These are phyloP conservation scores for Pyrrhoderma noxium DNA, from an alignment of 1,284 basidiomycete species.

Conservation along the genomic window DNA sequence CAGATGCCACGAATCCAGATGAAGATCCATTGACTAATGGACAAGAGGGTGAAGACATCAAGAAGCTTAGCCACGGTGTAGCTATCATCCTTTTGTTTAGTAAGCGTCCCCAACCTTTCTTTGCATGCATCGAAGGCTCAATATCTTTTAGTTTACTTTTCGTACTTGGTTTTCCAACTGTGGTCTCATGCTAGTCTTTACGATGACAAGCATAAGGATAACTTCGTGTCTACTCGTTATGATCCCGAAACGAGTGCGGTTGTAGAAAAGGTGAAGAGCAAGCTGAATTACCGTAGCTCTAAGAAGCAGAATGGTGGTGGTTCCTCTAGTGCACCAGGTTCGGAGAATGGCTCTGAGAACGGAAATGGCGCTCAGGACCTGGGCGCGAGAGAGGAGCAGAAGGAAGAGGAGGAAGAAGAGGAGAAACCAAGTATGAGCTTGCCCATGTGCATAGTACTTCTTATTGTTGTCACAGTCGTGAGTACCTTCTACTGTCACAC, in stretches of 20 bases:
- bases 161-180: slow-evolving; percentile 81
- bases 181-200: slow-evolving; percentile 84
- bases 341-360: background rate
- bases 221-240: slow-evolving; percentile 27
- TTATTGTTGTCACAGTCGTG: slow-evolving; percentile 60
- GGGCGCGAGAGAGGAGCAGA: background rate
- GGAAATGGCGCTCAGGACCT: background rate
- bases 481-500: slow-evolving; percentile 22
- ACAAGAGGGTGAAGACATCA: slow-evolving; percentile 44
- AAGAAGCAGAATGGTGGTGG: background rate
- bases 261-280: slow-evolving; percentile 4
- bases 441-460: slow-evolving; percentile 46
- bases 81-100: slow-evolving; percentile 66
- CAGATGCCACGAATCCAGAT: slow-evolving; percentile 1
- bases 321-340: background rate
- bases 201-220: slow-evolving; percentile 43
- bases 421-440: slow-evolving; percentile 54
- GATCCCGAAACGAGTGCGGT: slow-evolving; percentile 10
- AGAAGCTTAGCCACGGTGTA: slow-evolving; percentile 81
- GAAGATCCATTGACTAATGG: slow-evolving; percentile 25
- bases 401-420: slow-evolving; percentile 24
- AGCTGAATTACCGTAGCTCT: slow-evolving; percentile 5
- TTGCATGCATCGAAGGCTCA: background rate
- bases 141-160: slow-evolving; percentile 47
- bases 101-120: slow-evolving; percentile 26